Base-by-base conservation (phyloP, 2,329 filamentous ascomycete species). In the Thermothelomyces thermophilus region DNA sequence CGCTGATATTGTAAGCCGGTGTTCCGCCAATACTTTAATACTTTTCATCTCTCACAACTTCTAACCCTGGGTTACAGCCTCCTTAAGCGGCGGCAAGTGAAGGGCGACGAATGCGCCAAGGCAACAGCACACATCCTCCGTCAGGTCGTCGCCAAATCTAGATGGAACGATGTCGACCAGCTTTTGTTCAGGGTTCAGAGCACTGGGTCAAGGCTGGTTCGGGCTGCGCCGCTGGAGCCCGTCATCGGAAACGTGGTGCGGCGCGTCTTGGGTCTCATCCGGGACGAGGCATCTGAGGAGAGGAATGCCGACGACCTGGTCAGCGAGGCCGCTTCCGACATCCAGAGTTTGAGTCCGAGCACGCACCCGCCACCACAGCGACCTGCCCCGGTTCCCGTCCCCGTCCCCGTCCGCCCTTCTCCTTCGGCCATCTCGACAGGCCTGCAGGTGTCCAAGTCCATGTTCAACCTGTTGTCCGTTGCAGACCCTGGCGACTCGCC, bases 241-340 rank as follows among this genome's bases (percentile, higher is more conserved):
- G 88, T 90, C 5, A 89, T 96, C 39, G 91, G 90, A 46, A 98
- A 98, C 63, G 90, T 98, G 59, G 88, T 96, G 41, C 83, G 90
- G 53, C 83, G 93, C 55, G 87, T 97, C 2, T 73, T 98, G 33
- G 87, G 90, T 37, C 76, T 98, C 56, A 93, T 98, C 57, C 83
- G 93, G 45, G 90, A 96, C 63, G 90, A 97, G 63, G 86, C 87
- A 34, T 84, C 87, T 60, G 88, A 94, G 61, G 85, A 89, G 59
- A 74, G 84, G 51, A 87, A 87, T 53, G 79, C 42, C 41, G 82
- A 83, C 51, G 69, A 59, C 24, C 64, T 74, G 47, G 68, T 67
- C 31, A 84, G 79, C 64, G 84, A 87, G 59, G 75, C 77, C 8
- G 75, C 74, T 31, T 76, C 76, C 47, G 77, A 81, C 22, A 56